Evolutionary conservation across 2,329 filamentous ascomycete species (phyloP).

Genomic region (Stachybotrys chartarum): DNA sequence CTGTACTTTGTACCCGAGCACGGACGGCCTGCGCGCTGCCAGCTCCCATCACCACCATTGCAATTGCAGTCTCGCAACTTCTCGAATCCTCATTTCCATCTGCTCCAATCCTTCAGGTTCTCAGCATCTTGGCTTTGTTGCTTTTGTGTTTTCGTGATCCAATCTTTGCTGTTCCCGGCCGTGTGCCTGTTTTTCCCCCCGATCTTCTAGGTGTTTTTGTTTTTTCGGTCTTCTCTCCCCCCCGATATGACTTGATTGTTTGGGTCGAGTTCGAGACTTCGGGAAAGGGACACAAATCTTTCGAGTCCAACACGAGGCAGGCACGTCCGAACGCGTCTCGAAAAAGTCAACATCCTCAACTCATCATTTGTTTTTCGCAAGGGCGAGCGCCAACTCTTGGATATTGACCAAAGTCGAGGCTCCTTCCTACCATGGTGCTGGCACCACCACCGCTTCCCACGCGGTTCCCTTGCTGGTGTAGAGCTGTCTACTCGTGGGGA

Average conservation of each 20-base stretch:
- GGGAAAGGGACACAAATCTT: background rate
- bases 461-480: constrained; percentile 85
- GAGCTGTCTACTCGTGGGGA: constrained; percentile 88
- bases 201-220: background rate
- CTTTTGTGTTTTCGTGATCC: background rate
- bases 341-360: background rate
- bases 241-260: background rate
- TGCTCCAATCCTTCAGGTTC: background rate
- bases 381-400: background rate
- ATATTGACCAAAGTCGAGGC: background rate
- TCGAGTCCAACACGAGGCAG: background rate
- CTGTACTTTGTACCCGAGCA: background rate
- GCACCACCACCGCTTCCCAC: constrained; percentile 58
- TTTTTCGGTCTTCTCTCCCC: background rate
- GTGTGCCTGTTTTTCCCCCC: background rate
- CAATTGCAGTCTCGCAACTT: background rate
- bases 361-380: background rate
- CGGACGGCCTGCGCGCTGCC: too few species aligned
- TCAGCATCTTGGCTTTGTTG: background rate
- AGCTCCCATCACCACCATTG: background rate
- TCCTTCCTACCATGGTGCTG: constrained; percentile 35
- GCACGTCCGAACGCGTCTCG: background rate
- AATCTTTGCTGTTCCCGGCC: background rate
- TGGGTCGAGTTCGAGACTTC: background rate
- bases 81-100: background rate